Percentiles rank a stretch among this genome's conserved stretches.
phyloP scores from a whole-genome alignment of 2,329 filamentous ascomycete genomes.

The Colletotrichum lupini region DNA sequence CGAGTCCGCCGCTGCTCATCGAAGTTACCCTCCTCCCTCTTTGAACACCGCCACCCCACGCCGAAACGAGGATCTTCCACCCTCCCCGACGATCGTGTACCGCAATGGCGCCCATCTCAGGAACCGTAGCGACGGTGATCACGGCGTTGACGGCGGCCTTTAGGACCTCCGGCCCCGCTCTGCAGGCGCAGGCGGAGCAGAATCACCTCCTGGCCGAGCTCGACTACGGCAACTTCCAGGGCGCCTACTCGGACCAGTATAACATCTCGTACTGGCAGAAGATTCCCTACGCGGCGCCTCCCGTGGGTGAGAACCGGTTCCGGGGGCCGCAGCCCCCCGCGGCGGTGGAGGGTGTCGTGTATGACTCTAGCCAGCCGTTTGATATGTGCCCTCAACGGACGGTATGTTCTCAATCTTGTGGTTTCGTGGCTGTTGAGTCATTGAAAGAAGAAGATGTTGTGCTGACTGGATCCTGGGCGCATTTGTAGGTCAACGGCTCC shows the following conservation, averaged over 20 bases:
- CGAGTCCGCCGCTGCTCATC: neutral
- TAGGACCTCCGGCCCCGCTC: conserved; percentile 6
- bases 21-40: neutral
- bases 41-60: neutral
- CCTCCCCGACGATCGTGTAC: neutral
- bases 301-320: conserved; percentile 67
- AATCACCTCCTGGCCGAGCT: conserved; percentile 40
- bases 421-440: neutral
- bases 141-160: conserved; percentile 3
- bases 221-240: conserved; percentile 63
- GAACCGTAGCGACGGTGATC: conserved; percentile 6
- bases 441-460: neutral
- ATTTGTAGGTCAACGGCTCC: conserved; percentile 55
- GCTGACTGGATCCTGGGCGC: neutral
- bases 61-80: neutral
- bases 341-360: conserved; percentile 57
- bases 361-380: conserved; percentile 65
- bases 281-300: conserved; percentile 71
- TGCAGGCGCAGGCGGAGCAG: conserved; percentile 19
- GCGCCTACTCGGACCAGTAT: conserved; percentile 61
- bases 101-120: conserved; percentile 16
- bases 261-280: conserved; percentile 70
- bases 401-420: conserved; percentile 41
- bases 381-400: conserved; percentile 70
- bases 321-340: conserved; percentile 68